Evolutionary conservation across 1,139 yeast genomes (phyloP), one percentile per base, ranked within the genome.

Genomic region (Sugiyamaella paludigena): DNA sequence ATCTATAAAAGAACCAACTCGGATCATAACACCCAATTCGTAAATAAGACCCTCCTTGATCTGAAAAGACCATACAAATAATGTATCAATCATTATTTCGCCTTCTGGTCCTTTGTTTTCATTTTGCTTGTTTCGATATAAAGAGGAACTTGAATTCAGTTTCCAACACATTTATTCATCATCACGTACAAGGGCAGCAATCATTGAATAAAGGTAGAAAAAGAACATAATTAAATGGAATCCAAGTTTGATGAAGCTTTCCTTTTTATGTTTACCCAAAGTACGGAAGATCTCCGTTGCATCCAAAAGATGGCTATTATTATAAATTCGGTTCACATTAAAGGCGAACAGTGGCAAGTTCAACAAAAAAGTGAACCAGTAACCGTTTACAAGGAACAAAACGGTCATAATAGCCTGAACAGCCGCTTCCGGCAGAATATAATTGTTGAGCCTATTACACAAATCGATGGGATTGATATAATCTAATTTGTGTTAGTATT

Each of bases 241-340:
- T 10, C 95, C 97, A 63, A 92, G 79, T 71, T 92, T 92, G 69
- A 86, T 71, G 67, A 91, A 91, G 49, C 91, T 79, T 72, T 89
- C 98, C 70, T 84, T 86, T 80, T 94, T 92, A 74, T 92, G 96
- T 65, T 84, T 87, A 59, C 88, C 81, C 65, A 94, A 78, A 43
- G 98, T 91, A 75, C 98, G 83, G 74, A 92, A 92, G 64, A 92
- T 94, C 73, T 92, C 98, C 43, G 99, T 92, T 52, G 98, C 98
- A 71, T 92, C 99, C 69, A 94, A 80, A 57, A 88, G 74, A 68
- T 92, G 92, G 68, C 84, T 85, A 54, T 67, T 68, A 54, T 61
- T 60, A 48, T 61, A 59, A 36, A 63, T 46, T 34, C 57, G 55
- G 52, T 57, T 54, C 38, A 53, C 57, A 43, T 60, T 61, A 49